These are phyloP conservation scores for Flaveria sonorensis DNA, from an alignment of 129 eudicot genomes.

Conservation along the genomic window DNA sequence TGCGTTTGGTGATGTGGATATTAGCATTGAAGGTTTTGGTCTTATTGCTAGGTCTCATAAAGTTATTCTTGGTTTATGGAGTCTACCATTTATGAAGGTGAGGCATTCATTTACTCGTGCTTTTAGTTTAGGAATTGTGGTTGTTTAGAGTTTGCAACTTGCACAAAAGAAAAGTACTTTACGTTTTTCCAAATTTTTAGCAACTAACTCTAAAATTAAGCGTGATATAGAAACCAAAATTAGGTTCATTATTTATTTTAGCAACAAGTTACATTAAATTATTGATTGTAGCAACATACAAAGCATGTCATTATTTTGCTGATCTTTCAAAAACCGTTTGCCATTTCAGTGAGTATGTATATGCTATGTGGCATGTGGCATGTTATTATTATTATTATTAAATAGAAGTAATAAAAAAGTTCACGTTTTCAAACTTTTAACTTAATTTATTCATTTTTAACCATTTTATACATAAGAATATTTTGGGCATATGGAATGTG, in stretches of 20 bases:
- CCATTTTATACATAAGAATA: not conserved
- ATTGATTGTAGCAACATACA: no score
- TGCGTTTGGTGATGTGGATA: slow-evolving; percentile 72
- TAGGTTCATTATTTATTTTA: slow-evolving; percentile 63
- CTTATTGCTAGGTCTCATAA: slow-evolving; percentile 63
- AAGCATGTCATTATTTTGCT: no score
- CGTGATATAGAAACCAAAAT: slow-evolving; percentile 49
- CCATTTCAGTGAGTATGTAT: slow-evolving; percentile 37
- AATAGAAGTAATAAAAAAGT: no score
- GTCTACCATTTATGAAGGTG: slow-evolving; percentile 89
- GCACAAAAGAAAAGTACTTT: slow-evolving; percentile 14
- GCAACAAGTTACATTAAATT: slow-evolving; percentile 25
- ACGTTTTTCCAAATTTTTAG: not conserved
- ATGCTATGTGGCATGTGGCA: slow-evolving; percentile 62
- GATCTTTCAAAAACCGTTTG: no score
- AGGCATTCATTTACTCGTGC: slow-evolving; percentile 4
- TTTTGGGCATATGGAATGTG: no score
- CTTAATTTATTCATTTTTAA: not conserved
- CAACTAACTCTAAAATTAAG: slow-evolving; percentile 32
- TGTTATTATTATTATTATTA: slow-evolving; percentile 59
- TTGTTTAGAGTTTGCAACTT: not conserved
- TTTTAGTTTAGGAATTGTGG: not conserved
- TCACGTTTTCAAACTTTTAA: slow-evolving; percentile 24
- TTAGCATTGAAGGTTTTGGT: slow-evolving; percentile 69
- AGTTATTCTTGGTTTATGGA: slow-evolving; percentile 87